Evolutionary conservation across 1,284 basidiomycete genomes (phyloP).

Genomic region (Trametes hirsuta): DNA sequence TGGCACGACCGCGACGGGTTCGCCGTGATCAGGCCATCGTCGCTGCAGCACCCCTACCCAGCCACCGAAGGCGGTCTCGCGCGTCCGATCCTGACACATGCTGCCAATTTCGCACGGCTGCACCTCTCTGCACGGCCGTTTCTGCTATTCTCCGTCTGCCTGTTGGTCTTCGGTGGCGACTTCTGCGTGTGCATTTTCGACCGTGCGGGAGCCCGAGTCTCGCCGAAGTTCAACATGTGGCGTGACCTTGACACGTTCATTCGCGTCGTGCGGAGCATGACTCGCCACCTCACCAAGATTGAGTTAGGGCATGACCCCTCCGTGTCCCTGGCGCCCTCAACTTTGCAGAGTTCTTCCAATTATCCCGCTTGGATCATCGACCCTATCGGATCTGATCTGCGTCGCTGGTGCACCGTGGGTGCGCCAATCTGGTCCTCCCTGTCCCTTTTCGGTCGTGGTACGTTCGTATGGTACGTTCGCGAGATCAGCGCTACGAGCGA

Average conservation of each 20-base stretch:
- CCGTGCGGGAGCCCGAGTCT: constrained; percentile 22
- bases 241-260: background rate
- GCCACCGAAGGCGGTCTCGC: background rate
- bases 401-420: background rate
- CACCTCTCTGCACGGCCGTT: constrained; percentile 31
- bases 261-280: constrained; percentile 6
- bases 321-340: background rate
- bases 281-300: background rate
- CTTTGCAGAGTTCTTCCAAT: no score
- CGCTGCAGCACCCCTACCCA: background rate
- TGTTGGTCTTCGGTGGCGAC: constrained; percentile 26
- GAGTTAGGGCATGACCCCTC: constrained; percentile 17
- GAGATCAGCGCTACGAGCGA: background rate
- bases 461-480: constrained; percentile 16
- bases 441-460: constrained; percentile 25
- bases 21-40: background rate
- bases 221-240: constrained; percentile 9
- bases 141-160: constrained; percentile 27
- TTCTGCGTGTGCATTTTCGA: constrained; percentile 29
- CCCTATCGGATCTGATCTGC: background rate
- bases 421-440: constrained; percentile 23
- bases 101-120: constrained; percentile 28
- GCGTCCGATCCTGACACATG: constrained; percentile 6
- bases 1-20: background rate
- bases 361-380: background rate